Evolutionary conservation across 1,284 basidiomycete species (phyloP).

Genomic region (Tilletia walkeri): DNA sequence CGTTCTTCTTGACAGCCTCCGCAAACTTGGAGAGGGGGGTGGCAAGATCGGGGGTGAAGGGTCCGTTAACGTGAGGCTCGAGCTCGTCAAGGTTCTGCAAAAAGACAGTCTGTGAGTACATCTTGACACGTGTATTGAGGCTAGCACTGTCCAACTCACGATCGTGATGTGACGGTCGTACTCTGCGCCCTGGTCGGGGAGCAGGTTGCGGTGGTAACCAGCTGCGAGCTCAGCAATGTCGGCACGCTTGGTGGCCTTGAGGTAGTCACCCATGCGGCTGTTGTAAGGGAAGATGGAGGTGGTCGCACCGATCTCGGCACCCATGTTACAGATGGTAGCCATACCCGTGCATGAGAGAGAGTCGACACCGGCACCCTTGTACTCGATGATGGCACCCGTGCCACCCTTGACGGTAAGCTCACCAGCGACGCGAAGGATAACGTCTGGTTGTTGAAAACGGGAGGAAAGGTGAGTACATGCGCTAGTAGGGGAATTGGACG

Average conservation of each 20-base stretch:
- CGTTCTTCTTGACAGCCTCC: constrained; percentile 85
- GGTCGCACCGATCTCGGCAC: constrained; percentile 98
- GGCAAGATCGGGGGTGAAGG: constrained; percentile 66
- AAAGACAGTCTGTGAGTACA: constrained; percentile 1
- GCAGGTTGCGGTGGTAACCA: constrained; percentile 85
- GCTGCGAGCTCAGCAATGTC: constrained; percentile 88
- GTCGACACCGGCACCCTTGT: constrained; percentile 71
- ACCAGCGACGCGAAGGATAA: constrained; percentile 55
- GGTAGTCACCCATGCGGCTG: constrained; percentile 85
- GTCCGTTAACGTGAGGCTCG: constrained; percentile 99
- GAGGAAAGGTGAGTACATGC: not conserved
- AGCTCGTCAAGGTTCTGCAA: constrained; percentile 84
- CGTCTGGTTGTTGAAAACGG: constrained; percentile 25
- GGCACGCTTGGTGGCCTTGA: constrained; percentile 85
- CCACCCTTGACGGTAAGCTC: constrained; percentile 56
- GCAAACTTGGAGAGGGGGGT: constrained; percentile 84
- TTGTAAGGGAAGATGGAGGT: constrained; percentile 99
- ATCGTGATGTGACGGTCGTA: constrained; percentile 95
- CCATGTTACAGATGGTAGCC: constrained; percentile 99
- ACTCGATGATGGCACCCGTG: constrained; percentile 56
- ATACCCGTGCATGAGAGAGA: constrained; percentile 97
- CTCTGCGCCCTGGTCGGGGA: constrained; percentile 82
- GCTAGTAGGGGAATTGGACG: no score
- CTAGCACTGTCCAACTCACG: constrained; percentile 14
- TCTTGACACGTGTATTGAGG: not conserved